These are phyloP conservation scores for Grifola frondosa DNA, from an alignment of 1,284 basidiomycete species.

Conservation along the genomic window DNA sequence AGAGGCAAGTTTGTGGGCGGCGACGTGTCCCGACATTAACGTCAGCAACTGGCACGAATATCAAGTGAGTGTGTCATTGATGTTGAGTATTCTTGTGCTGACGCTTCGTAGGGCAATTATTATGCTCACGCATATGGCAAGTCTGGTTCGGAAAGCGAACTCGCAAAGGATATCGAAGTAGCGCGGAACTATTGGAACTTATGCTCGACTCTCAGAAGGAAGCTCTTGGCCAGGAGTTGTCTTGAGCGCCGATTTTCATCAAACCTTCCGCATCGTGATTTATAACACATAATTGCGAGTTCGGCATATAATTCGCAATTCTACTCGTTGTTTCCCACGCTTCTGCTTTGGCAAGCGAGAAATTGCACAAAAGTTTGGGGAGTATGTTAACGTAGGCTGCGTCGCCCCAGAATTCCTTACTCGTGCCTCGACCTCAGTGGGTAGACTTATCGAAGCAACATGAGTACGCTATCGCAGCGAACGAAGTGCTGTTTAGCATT, in stretches of 20 bases:
- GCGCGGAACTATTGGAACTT: conserved; percentile 24
- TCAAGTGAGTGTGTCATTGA: conserved; percentile 18
- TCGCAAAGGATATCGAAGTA: conserved; percentile 19
- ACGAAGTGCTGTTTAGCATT: too few species aligned
- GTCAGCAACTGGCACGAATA: conserved; percentile 23
- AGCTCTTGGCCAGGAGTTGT: conserved; percentile 19
- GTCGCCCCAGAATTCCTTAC: too few species aligned
- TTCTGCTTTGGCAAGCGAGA: too few species aligned
- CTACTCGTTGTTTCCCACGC: too few species aligned
- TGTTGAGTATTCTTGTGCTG: neutral
- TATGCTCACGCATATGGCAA: conserved; percentile 25
- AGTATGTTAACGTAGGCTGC: too few species aligned
- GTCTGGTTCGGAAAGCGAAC: conserved; percentile 18
- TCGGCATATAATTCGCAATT: too few species aligned
- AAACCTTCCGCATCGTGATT: too few species aligned
- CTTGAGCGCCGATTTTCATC: neutral
- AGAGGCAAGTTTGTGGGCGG: conserved; percentile 27
- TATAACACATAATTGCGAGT: too few species aligned
- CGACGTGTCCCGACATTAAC: conserved; percentile 24
- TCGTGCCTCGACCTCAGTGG: too few species aligned
- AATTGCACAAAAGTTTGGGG: too few species aligned
- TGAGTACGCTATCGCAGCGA: too few species aligned
- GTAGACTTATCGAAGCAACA: too few species aligned
- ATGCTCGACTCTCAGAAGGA: conserved; percentile 18
- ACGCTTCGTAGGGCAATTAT: conserved; percentile 21